Evolutionary conservation across 805 yeast genomes (phyloP).

Genomic region (Wickerhamomyces strasburgensis): DNA sequence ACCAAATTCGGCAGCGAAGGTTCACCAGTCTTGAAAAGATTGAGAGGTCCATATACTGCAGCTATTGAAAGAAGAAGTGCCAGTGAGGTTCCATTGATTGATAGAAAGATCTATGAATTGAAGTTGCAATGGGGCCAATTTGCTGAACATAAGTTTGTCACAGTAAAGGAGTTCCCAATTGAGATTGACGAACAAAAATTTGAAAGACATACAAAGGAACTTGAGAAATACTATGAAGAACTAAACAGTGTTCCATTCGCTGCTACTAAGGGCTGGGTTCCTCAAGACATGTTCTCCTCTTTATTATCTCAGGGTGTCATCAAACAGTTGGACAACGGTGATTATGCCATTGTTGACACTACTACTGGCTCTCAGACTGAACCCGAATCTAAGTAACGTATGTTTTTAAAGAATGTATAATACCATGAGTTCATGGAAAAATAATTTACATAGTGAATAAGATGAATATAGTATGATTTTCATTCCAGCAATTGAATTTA

Average conservation of each 20-base stretch:
- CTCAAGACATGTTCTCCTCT: conserved; percentile 83
- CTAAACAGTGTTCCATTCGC: conserved; percentile 73
- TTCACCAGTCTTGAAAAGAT: conserved; percentile 71
- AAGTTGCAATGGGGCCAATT: conserved; percentile 66
- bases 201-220: conserved; percentile 48
- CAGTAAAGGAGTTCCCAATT: conserved; percentile 53
- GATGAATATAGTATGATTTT: not conserved
- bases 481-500: too few relatives aligned
- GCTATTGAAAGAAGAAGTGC: conserved; percentile 54
- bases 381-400: too few relatives aligned
- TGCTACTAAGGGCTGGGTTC: conserved; percentile 93
- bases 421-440: too few relatives aligned
- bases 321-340: conserved; percentile 54
- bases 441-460: too few relatives aligned
- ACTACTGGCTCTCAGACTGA: not conserved
- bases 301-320: conserved; percentile 65
- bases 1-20: conserved; percentile 76
- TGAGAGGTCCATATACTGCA: conserved; percentile 59
- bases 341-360: conserved; percentile 32
- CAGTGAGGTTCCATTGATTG: conserved; percentile 57
- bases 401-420: too few relatives aligned
- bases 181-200: conserved; percentile 53
- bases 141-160: conserved; percentile 51
- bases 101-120: conserved; percentile 61
- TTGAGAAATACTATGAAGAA: conserved; percentile 65